phyloP scores from a whole-genome alignment of 106 monocot genomes.

The Dendrobium catenatum region DNA sequence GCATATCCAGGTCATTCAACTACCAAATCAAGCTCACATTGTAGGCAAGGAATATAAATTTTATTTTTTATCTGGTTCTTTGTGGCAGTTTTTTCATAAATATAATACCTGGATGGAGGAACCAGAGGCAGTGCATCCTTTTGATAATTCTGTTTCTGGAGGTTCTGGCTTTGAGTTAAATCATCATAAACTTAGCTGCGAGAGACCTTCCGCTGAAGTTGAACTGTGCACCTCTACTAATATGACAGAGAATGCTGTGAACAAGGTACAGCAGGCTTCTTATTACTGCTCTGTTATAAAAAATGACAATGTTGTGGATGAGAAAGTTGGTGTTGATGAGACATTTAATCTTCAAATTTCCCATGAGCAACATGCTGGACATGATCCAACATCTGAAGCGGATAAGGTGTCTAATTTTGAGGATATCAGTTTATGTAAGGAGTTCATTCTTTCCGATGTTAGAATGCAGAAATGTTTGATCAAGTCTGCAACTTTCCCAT shows the following conservation, averaged over 20 bases:
- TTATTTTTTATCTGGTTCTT: background rate
- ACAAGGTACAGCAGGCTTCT: background rate
- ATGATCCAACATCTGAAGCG: background rate
- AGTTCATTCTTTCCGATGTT: background rate
- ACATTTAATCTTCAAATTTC: background rate
- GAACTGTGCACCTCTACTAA: background rate
- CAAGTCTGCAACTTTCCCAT: background rate
- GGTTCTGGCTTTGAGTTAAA: background rate
- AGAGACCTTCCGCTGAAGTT: background rate
- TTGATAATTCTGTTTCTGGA: constrained; percentile 1
- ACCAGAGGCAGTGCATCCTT: background rate
- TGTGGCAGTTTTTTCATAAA: background rate
- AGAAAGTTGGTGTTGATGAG: background rate
- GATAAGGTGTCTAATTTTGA: background rate
- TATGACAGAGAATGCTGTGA: background rate
- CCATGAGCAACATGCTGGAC: background rate
- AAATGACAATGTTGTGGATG: background rate
- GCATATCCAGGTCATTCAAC: background rate
- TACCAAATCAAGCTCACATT: background rate
- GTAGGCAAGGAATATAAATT: background rate
- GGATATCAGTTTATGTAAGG: background rate
- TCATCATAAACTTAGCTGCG: background rate
- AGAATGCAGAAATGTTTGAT: background rate
- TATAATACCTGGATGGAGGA: background rate
- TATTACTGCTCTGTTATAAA: background rate